Evolutionary conservation across 2,329 filamentous ascomycete genomes (phyloP).

Genomic region (Cryphonectria japonica): DNA sequence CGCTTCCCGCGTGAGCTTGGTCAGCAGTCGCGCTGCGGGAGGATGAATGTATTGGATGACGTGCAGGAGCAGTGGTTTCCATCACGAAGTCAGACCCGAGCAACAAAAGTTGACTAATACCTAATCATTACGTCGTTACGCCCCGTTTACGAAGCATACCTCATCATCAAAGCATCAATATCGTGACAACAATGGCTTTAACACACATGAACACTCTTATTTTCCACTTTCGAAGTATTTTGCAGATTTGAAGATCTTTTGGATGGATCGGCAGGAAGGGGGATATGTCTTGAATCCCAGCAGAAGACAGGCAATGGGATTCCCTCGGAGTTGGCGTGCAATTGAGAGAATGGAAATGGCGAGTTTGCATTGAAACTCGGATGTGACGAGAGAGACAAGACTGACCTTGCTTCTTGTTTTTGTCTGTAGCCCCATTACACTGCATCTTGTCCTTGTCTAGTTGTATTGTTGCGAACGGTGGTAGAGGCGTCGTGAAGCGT

Average conservation of each 20-base stretch:
- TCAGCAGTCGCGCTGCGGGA: background rate
- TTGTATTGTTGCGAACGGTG: background rate
- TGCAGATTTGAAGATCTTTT: background rate
- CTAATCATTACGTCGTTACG: conserved; percentile 10
- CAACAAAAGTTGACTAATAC: conserved; percentile 1
- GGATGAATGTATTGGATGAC: background rate
- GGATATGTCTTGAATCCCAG: background rate
- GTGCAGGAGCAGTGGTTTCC: background rate
- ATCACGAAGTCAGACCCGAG: background rate
- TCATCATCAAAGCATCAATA: background rate
- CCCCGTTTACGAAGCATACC: conserved; percentile 3
- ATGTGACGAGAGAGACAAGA: background rate
- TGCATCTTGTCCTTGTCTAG: background rate
- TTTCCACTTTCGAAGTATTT: background rate
- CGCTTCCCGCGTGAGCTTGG: background rate
- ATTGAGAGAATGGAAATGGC: background rate
- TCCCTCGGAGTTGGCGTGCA: background rate
- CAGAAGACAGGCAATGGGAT: background rate
- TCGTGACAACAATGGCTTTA: background rate
- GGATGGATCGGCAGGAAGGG: background rate
- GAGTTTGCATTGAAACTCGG: background rate
- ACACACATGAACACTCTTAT: background rate
- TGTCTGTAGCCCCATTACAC: background rate
- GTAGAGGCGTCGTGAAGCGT: background rate
- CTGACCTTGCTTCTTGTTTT: background rate